Base-by-base conservation (phyloP, 2,329 filamentous ascomycete species). In the Capronia epimyces region DNA sequence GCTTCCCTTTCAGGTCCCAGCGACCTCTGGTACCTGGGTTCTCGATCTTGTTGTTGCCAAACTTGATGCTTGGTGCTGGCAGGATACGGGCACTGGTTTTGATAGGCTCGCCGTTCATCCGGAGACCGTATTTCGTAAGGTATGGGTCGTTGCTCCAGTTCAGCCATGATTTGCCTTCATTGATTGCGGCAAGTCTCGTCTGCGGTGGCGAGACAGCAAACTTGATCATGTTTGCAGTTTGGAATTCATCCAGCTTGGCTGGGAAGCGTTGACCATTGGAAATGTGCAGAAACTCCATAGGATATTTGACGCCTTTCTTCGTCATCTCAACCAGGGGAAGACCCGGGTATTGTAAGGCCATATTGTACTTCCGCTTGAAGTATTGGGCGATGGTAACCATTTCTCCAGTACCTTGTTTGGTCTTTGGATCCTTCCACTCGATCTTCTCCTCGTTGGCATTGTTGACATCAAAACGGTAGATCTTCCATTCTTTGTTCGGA, bases 201-300 rank as follows among this genome's bases (percentile, higher is more conserved):
- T 67, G 65, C 0, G 93, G 93, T 1, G 84, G 78, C 4, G 86
- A 88, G 3, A 95, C 91, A 0, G 91, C 90, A 62, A 91, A 89
- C 67, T 86, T 91, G 72, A 98, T 96, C 93, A 98, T 98, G 3
- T 78, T 71, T 0, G 84, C 73, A 0, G 91, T 96, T 70, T 95
- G 75, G 0, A 63, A 62, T 48, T 82, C 79, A 44, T 75, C 75
- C 41, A 83, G 65, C 67, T 83, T 84, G 64, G 69, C 76, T 2
- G 69, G 71, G 61, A 80, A 83, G 2, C 77, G 75, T 65, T 83
- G 78, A 29, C 81, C 77, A 3, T 69, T 64, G 36, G 74, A 67
- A 53, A 83, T 71, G 10, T 64, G 67, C 31, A 81, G 67, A 24
- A 78, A 60, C 50, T 84, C 80, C 66, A 82, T 75, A 0, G 80